These are phyloP conservation scores for Ustilago shanxiensis DNA, from an alignment of 1,284 basidiomycete species.

Conservation along the genomic window DNA sequence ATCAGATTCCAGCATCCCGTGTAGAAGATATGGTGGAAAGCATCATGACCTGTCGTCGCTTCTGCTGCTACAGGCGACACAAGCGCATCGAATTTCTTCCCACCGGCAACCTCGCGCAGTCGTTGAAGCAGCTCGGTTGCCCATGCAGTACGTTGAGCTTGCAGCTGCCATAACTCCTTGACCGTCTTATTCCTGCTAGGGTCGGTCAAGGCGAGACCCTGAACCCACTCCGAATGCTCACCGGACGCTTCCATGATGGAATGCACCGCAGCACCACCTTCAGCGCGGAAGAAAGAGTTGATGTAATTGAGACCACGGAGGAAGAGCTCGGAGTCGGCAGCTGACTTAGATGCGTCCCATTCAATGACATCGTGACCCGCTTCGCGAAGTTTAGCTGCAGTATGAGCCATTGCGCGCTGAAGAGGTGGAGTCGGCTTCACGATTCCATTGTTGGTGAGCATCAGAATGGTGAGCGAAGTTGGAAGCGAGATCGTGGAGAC, in stretches of 20 bases:
- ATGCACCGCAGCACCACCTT: slow-evolving; percentile 47
- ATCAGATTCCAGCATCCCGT: slow-evolving; percentile 59
- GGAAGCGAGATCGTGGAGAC: slow-evolving; percentile 17
- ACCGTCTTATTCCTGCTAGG: slow-evolving; percentile 21
- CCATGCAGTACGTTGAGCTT: slow-evolving; percentile 47
- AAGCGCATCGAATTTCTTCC: slow-evolving; percentile 40
- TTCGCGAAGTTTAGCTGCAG: slow-evolving; percentile 75
- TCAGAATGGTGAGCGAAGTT: slow-evolving; percentile 74
- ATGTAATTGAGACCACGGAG: slow-evolving; percentile 17
- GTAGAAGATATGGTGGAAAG: slow-evolving; percentile 52
- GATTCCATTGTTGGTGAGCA: slow-evolving; percentile 77
- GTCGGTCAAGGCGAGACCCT: slow-evolving; percentile 29
- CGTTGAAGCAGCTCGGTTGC: slow-evolving; percentile 32
- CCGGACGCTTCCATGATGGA: slow-evolving; percentile 46
- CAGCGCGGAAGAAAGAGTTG: slow-evolving; percentile 49
- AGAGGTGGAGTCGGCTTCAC: slow-evolving; percentile 81
- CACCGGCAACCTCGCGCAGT: slow-evolving; percentile 23
- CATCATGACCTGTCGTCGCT: slow-evolving; percentile 39
- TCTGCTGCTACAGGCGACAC: slow-evolving; percentile 49
- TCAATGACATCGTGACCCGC: slow-evolving; percentile 77
- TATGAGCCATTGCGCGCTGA: slow-evolving; percentile 76
- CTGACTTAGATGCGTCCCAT: slow-evolving; percentile 70
- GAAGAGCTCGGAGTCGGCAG: slow-evolving; percentile 37
- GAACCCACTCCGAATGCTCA: slow-evolving; percentile 50
- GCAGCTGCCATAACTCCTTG: slow-evolving; percentile 42